Percentiles rank a stretch among this genome's conserved stretches.
Evolutionary conservation across 306 rosid genomes (phyloP).

Genomic region (Trifolium fragiferum): DNA sequence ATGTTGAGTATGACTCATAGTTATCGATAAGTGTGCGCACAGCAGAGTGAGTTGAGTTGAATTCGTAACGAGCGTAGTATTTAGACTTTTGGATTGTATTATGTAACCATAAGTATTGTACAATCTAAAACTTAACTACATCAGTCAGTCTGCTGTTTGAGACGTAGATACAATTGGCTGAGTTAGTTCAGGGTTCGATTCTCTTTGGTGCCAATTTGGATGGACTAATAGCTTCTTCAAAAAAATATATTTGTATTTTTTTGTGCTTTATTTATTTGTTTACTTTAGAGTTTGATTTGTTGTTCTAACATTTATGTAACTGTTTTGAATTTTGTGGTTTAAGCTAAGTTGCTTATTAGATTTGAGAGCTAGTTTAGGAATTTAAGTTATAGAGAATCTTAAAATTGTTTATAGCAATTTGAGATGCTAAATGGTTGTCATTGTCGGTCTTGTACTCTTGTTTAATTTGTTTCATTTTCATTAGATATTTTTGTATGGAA

Average conservation of each 20-base stretch:
- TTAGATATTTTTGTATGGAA: not conserved
- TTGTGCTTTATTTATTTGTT: not conserved
- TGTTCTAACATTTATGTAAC: not conserved
- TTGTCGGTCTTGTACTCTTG: not conserved
- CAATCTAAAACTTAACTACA: not conserved
- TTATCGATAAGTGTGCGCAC: not conserved
- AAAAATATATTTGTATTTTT: no score
- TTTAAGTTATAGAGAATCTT: not conserved
- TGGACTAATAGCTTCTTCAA: no score
- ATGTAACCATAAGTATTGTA: not conserved
- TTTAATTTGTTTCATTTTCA: not conserved
- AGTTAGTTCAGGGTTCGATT: no score
- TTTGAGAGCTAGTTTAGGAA: not conserved
- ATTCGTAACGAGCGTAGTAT: not conserved
- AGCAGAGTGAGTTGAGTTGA: not conserved
- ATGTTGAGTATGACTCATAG: not conserved
- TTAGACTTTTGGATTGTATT: not conserved
- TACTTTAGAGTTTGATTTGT: not conserved
- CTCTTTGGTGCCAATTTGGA: no score
- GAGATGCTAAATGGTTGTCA: constrained; percentile 5
- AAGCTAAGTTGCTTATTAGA: not conserved
- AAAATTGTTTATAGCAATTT: not conserved
- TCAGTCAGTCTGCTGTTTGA: not conserved
- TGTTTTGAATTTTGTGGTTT: not conserved
- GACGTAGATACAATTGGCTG: not conserved